Percentiles rank a stretch among this genome's conserved stretches.
Evolutionary conservation across 352 stramenopile species (phyloP).

Genomic region (Plasmopara viticola): DNA sequence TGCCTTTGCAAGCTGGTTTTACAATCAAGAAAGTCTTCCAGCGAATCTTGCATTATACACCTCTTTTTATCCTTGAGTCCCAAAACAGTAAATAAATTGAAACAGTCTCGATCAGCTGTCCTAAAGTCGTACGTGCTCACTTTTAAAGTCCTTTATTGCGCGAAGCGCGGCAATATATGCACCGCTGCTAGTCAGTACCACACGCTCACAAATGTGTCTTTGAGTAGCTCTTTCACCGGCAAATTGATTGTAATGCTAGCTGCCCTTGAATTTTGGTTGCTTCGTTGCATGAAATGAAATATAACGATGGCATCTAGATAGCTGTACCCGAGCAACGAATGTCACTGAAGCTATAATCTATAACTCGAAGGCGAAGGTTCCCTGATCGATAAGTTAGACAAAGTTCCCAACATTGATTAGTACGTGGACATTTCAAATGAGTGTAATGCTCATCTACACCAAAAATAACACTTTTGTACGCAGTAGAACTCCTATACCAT

Average conservation of each 20-base stretch:
- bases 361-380: conserved; percentile 5
- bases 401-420: conserved; percentile 38
- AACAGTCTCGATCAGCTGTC: conserved; percentile 9
- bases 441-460: conserved; percentile 79
- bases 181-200: conserved; percentile 43
- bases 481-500: conserved; percentile 35
- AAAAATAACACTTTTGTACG: conserved; percentile 88
- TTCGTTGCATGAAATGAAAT: conserved; percentile 29
- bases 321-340: conserved; percentile 83
- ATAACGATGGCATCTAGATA: conserved; percentile 45
- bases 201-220: conserved; percentile 37
- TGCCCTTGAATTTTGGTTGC: conserved; percentile 32
- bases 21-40: background rate
- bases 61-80: background rate
- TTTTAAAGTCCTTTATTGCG: conserved; percentile 58
- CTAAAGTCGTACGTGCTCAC: conserved; percentile 46
- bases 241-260: conserved; percentile 27
- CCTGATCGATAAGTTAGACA: conserved; percentile 15
- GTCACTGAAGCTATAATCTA: conserved; percentile 79
- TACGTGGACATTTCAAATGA: conserved; percentile 86
- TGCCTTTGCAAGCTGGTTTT: background rate
- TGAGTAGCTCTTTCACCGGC: conserved; percentile 60
- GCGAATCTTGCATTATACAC: background rate
- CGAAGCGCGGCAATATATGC: conserved; percentile 64
- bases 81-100: conserved; percentile 5